Base-by-base conservation (phyloP, 331 rosid species). In the Ulmus americana region DNA sequence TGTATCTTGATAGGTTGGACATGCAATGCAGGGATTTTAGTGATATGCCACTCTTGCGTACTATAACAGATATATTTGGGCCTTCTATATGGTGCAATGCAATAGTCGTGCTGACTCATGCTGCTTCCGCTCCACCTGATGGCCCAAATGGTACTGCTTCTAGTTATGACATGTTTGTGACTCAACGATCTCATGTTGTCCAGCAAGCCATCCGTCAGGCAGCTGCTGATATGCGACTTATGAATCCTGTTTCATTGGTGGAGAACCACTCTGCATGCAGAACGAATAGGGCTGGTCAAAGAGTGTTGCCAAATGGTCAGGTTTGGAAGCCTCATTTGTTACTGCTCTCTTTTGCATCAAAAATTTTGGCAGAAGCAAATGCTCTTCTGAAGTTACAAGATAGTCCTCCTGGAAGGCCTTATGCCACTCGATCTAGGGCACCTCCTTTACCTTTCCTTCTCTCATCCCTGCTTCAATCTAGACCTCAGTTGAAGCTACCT, bases 181-280 rank as follows among this genome's bases (percentile, higher is more conserved):
- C 97, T 58, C 96, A 89, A 62, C 95, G 98, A 22, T 89, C 97
- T 73, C 98, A 77, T 83, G 95, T 92, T 72, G 97, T 92, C 62
- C 98, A 92, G 85, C 96, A 92, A 85, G 97, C 98, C 65, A 92
- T 92, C 75, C 95, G 96, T n/a, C 98, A 92, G 75, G 97, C 98
- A 49, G 98, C 98, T 22, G 98, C 97, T 41, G 98, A 92, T 71
- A 87, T 89, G 98, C 87, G 98, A 44, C 89, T 89, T 56, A 89
- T 92, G 98, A 92, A 89, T 81, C 98, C 98, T 35, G 88, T 92
- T 71, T 85, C 98, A n/a, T 76, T 92, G 68, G 98, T 92, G 69
- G 98, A 92, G 84, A 92, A 89, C 70, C 98, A 92, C 77, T 82
- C 95, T 39, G 98, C 97, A 16, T 92, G 98, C 78, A 77, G 98